Base-by-base conservation (phyloP, 192 early-diverging fungal genomes). In the Coemansia sp. region DNA sequence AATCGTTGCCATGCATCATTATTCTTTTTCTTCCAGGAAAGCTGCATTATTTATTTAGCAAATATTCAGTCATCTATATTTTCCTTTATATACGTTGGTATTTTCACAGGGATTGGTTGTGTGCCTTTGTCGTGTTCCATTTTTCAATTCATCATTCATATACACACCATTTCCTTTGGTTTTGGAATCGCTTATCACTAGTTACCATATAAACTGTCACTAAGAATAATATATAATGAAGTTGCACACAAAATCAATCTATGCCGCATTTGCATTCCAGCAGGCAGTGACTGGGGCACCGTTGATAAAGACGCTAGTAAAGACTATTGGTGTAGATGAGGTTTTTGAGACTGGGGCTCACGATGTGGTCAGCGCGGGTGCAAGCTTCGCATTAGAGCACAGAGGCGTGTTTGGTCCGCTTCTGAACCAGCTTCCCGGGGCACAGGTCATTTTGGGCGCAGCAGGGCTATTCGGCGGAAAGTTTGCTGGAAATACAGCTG, bases 371-470 rank as follows among this genome's bases (percentile, higher is more conserved):
- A 79, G 77, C 13, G 61, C 69, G 1, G 77, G 77, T 0, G 77
- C 71, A 3, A 79, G 77, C 52, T 73, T 57, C 64, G 77, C 63
- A 9, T 64, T 79, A 25, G 70, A 73, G 1, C 64, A 79, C 45
- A 66, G 56, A 2, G 71, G 61, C 10, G 37, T 79, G 6, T 70
- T 79, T 58, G 63, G 67, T 1, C 77, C 77, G 14, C 57, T 79
- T 7, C 30, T 79, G 6, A 79, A 57, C 31, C 59, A 54, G 0
- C 11, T 79, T 19, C 77, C 77, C 6, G 77, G 71, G 13, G 56
- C 64, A 14, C 63, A 67, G 19, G 50, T 66, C 19, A 63, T 70
- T 14, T 33, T 74, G 31, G 61, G 61, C 25, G 77, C 77, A 28
- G 70, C 77, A 0, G 42, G 52, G 11, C 11, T 79, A 19, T 56